A percentile compares a stretch with the other conserved stretches of the same genome.
Conservation (phyloP, 371 early-diverging fungal species). For the Mortierella sp. region DNA sequence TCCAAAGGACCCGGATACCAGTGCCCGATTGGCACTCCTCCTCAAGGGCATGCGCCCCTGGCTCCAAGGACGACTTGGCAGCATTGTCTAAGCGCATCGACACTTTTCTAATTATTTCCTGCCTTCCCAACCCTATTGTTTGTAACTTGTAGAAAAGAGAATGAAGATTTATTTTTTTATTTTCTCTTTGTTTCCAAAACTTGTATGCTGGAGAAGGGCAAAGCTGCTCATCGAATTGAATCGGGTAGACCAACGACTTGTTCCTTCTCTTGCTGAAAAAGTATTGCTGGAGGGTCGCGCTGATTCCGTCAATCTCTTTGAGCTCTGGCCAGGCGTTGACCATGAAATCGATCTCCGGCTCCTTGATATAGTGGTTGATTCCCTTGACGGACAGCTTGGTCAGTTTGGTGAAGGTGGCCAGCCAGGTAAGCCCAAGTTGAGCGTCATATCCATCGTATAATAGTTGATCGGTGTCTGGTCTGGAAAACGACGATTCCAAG, state of each 20-base stretch:
- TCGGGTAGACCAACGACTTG: no score
- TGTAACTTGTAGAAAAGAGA: no score
- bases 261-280: no score
- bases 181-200: no score
- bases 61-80: conserved; percentile 43
- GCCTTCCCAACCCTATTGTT: no score
- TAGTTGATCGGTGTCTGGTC: neutral
- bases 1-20: conserved; percentile 45
- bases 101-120: no score
- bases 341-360: neutral
- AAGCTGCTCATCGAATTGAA: no score
- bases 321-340: neutral
- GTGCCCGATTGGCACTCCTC: conserved; percentile 27
- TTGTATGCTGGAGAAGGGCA: no score
- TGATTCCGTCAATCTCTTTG: neutral
- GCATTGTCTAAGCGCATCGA: conserved; percentile 44
- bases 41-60: conserved; percentile 50
- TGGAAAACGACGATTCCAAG: neutral
- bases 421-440: neutral
- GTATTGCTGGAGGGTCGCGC: neutral
- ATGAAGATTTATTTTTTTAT: no score
- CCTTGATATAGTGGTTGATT: neutral
- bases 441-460: neutral
- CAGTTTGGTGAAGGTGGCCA: neutral
- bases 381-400: neutral